Conservation (phyloP, 1,284 basidiomycete genomes). For the Moniliophthora roreri region DNA sequence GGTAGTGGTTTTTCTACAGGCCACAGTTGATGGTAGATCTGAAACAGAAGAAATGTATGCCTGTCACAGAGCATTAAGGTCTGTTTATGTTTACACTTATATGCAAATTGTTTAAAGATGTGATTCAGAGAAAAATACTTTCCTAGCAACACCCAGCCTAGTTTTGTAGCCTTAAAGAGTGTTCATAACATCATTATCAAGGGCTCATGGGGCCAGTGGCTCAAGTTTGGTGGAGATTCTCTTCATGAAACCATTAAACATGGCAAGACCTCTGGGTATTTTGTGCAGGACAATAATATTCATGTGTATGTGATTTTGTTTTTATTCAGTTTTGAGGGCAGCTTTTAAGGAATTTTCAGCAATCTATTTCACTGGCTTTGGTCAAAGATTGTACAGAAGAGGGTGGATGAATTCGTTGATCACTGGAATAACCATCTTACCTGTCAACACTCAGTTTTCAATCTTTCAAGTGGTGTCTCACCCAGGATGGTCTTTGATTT, state of each 20-base stretch:
- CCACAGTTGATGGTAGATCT: slow-evolving; percentile 4
- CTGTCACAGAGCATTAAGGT: slow-evolving; percentile 1
- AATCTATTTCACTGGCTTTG: slow-evolving; percentile 6
- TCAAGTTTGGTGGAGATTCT: not conserved
- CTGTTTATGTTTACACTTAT: not conserved
- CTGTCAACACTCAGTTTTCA: not conserved
- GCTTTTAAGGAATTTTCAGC: not conserved
- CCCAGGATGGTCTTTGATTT: slow-evolving; percentile 14
- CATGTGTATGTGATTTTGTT: not conserved
- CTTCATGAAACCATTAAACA: not conserved
- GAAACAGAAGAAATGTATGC: slow-evolving; percentile 6
- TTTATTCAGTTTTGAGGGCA: not conserved
- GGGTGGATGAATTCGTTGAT: slow-evolving; percentile 6
- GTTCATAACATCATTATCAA: slow-evolving; percentile 1
- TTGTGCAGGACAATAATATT: not conserved
- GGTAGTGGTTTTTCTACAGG: not conserved
- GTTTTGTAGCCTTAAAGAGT: not conserved
- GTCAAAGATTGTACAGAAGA: slow-evolving; percentile 6
- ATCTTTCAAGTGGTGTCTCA: slow-evolving; percentile 14
- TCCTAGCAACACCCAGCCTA: not conserved
- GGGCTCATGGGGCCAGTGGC: slow-evolving; percentile 3
- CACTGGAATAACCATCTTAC: slow-evolving; percentile 8
- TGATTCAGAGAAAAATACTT: not conserved
- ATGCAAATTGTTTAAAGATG: not conserved
- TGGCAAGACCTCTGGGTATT: not conserved